phyloP scores from a whole-genome alignment of 2,329 filamentous ascomycete species.

The Capronia epimyces region DNA sequence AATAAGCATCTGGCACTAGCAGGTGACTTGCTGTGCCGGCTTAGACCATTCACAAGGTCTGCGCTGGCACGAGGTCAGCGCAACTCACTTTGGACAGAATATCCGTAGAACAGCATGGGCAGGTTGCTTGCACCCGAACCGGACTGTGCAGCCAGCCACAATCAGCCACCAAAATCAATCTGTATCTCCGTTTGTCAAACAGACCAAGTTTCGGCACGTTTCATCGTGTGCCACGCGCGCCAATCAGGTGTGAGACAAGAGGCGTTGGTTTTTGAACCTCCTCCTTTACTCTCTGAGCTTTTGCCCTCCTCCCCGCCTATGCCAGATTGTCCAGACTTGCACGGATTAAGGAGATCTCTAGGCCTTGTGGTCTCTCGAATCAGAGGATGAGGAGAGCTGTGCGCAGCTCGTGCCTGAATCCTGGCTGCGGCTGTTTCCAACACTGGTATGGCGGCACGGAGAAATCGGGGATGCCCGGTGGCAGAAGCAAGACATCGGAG shows the following conservation, averaged over 20 bases:
- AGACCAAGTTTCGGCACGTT: conserved; percentile 17
- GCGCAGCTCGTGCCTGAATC: conserved; percentile 2
- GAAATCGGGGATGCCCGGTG: conserved; percentile 3
- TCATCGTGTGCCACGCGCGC: conserved; percentile 12
- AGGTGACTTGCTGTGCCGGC: not conserved
- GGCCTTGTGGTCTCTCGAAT: conserved; percentile 7
- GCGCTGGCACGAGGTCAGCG: not conserved
- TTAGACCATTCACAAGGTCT: not conserved
- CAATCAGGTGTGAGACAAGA: conserved; percentile 12
- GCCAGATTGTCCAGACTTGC: not conserved
- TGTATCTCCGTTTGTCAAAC: conserved; percentile 13
- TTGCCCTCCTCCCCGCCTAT: conserved; percentile 1
- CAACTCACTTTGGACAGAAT: not conserved
- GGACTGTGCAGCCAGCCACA: conserved; percentile 2
- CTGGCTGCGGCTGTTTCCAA: conserved; percentile 10
- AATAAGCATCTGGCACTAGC: not conserved
- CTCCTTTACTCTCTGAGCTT: conserved; percentile 1
- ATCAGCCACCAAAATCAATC: conserved; percentile 9
- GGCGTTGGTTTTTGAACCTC: conserved; percentile 8
- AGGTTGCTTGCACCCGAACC: too few relatives aligned
- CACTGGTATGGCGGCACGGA: conserved; percentile 12
- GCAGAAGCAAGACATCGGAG: conserved; percentile 8
- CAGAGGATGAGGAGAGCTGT: not conserved
- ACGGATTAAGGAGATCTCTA: conserved; percentile 15
- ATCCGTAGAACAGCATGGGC: not conserved